Conservation (phyloP, 805 yeast genomes). For the Metschnikowia drakensbergensis region DNA sequence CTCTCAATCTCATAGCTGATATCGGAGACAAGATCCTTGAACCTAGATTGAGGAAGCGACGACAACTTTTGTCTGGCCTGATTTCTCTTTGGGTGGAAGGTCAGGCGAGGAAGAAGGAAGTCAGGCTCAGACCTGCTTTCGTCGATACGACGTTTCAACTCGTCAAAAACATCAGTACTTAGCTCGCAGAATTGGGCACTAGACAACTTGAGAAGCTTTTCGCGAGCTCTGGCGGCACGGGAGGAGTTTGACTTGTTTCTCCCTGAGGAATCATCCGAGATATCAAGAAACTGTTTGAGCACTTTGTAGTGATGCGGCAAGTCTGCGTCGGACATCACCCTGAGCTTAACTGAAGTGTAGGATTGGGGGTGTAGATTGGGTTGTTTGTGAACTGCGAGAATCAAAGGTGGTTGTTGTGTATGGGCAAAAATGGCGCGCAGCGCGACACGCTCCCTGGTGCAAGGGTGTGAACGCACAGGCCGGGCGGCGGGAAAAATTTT, state of each 20-base stretch:
- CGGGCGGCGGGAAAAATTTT: neutral
- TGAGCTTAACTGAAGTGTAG: neutral
- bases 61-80: constrained; percentile 93
- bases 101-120: constrained; percentile 62
- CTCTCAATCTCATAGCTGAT: constrained; percentile 83
- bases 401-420: constrained; percentile 1
- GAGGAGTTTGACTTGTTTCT: constrained; percentile 42
- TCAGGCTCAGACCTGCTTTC: constrained; percentile 58
- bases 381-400: constrained; percentile 2
- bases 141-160: constrained; percentile 71
- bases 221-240: constrained; percentile 80
- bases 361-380: neutral
- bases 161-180: constrained; percentile 93
- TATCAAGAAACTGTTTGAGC: constrained; percentile 48
- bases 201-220: constrained; percentile 76
- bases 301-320: constrained; percentile 46
- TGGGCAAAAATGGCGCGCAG: neutral
- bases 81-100: constrained; percentile 89
- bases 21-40: constrained; percentile 87
- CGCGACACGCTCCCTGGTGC: constrained; percentile 1
- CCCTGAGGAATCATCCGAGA: constrained; percentile 42
- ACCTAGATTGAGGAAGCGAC: constrained; percentile 73
- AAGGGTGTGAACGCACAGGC: neutral
- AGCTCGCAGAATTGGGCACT: constrained; percentile 82
- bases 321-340: constrained; percentile 21